phyloP scores from a whole-genome alignment of 2,329 filamentous ascomycete genomes.

The Orbilia brochopaga region DNA sequence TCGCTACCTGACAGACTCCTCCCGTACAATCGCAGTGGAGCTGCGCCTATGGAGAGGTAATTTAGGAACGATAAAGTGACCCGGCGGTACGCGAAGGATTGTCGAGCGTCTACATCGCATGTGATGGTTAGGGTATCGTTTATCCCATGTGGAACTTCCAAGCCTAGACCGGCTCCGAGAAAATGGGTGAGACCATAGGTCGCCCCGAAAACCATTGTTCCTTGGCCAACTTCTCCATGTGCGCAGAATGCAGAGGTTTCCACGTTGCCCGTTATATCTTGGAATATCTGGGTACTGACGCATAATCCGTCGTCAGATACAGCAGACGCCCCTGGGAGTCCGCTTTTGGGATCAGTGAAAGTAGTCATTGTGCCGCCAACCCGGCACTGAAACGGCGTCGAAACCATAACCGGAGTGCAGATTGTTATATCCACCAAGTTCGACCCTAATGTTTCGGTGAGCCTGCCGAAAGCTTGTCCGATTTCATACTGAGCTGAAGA shows the following conservation, averaged over 20 bases:
- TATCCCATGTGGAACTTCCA: neutral
- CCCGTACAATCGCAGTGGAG: neutral
- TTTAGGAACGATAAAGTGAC: neutral
- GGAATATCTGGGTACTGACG: neutral
- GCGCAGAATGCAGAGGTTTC: neutral
- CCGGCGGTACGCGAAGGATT: neutral
- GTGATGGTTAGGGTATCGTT: neutral
- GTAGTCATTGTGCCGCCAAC: neutral
- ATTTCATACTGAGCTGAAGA: constrained; percentile 6
- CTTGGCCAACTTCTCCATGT: neutral
- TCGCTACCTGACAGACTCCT: neutral
- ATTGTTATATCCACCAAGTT: neutral
- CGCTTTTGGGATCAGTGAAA: neutral
- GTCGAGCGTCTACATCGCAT: neutral
- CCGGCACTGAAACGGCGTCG: neutral
- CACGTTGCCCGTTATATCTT: neutral
- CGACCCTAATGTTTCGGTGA: neutral
- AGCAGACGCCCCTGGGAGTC: neutral
- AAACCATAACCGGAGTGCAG: neutral
- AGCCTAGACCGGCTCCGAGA: neutral
- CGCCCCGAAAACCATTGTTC: neutral
- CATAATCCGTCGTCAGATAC: neutral
- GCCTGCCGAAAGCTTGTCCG: neutral
- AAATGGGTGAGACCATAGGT: neutral
- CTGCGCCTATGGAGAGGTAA: neutral